Conservation (phyloP, 441 rosid genomes). For the Gossypium armourianum region DNA sequence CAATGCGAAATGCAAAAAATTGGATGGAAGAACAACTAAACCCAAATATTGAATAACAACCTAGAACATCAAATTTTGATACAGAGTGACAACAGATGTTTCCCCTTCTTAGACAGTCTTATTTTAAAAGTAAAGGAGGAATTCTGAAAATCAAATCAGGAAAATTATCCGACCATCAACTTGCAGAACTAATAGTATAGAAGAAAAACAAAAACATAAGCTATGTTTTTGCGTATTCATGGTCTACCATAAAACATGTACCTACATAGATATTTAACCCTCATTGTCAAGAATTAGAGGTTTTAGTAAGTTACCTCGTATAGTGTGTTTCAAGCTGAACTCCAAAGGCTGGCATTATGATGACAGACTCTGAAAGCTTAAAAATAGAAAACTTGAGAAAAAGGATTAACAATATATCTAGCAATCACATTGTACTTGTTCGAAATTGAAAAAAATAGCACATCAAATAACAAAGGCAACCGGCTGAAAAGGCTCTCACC, state of each 20-base stretch:
- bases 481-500: slow-evolving; percentile 32
- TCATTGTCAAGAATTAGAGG: background rate
- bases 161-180: background rate
- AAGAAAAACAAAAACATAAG: background rate
- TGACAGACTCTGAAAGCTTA: slow-evolving; percentile 58
- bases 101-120: background rate
- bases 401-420: background rate
- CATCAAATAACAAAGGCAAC: background rate
- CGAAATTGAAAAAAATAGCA: background rate
- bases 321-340: slow-evolving; percentile 80
- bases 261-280: slow-evolving; percentile 3
- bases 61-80: background rate
- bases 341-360: slow-evolving; percentile 68
- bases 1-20: background rate
- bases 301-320: slow-evolving; percentile 36
- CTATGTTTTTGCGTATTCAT: background rate
- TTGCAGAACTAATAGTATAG: background rate
- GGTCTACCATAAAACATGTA: background rate
- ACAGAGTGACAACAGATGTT: background rate
- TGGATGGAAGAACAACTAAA: background rate
- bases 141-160: background rate
- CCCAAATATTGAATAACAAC: background rate
- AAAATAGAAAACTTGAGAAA: slow-evolving; percentile 18
- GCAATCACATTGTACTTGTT: background rate
- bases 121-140: background rate